A percentile compares a stretch with the other conserved stretches of the same genome.
Conservation (phyloP, 192 early-diverging fungal species). For the Entomortierella lignicola region DNA sequence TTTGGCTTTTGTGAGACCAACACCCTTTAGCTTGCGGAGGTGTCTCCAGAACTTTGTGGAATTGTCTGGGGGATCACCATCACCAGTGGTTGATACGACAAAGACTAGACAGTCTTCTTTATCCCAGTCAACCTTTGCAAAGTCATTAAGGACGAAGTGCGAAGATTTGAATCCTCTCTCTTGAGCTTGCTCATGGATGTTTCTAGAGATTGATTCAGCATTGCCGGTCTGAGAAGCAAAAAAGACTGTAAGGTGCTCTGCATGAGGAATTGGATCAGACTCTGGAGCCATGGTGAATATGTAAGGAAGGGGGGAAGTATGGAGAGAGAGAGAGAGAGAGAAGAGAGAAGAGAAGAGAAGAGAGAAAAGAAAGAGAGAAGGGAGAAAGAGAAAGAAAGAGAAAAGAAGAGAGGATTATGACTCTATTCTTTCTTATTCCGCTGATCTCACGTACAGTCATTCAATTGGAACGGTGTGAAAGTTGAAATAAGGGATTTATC, state of each 20-base stretch:
- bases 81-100: slow-evolving; percentile 92
- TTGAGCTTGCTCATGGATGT: slow-evolving; percentile 80
- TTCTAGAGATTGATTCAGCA: slow-evolving; percentile 92
- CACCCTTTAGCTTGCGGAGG: slow-evolving; percentile 78
- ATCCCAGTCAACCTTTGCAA: slow-evolving; percentile 68
- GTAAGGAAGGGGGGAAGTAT: neutral
- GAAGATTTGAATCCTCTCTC: slow-evolving; percentile 74
- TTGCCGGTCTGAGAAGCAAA: slow-evolving; percentile 96
- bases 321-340: neutral
- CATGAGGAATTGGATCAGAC: slow-evolving; percentile 17
- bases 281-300: slow-evolving; percentile 20
- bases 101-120: slow-evolving; percentile 74
- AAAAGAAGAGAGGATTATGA: neutral
- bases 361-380: neutral
- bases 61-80: slow-evolving; percentile 97
- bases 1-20: slow-evolving; percentile 61
- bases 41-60: slow-evolving; percentile 90
- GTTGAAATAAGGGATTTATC: too few species aligned
- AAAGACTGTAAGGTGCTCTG: slow-evolving; percentile 61
- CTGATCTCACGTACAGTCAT: slow-evolving; percentile 10
- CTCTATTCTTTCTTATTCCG: neutral
- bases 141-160: slow-evolving; percentile 79
- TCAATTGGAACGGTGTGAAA: too few species aligned
- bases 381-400: neutral
- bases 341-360: neutral